Evolutionary conservation across 768 basidiomycete genomes (phyloP), one percentile per base, ranked within the genome.

Genomic region (Tulasnella sp.): DNA sequence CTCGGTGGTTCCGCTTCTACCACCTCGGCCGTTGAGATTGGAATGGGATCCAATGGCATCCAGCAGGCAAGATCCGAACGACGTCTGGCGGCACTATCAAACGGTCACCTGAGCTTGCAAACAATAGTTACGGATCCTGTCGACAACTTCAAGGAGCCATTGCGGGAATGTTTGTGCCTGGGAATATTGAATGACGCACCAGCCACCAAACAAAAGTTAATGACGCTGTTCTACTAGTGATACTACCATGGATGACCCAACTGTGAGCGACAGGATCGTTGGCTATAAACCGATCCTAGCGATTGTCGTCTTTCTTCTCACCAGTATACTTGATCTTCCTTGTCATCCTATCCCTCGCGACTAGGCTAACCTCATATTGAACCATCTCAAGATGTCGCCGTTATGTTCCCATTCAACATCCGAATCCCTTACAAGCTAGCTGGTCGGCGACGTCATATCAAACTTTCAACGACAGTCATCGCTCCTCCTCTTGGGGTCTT

Each of bases 401-500:
- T 75, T 27, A 70, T 73, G 42, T 71, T 68, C 56, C 73, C 74
- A 2, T 10, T 73, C 1, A 50, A 52, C 7, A 65, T 75, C 21
- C 70, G 70, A 1, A 58, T 72, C 26, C 70, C 70, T 13, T 26
- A 60, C n/a, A 52, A 62, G 29, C 9, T 68, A 7, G 63, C 32
- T 34, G 47, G 58, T 24, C 58, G 27, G 11, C 2, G 48, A n/a
- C 49, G 26, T 19, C 29, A 29, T 34, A 10, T 3, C 27, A 27
- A 51, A 52, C 44, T 64, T 10, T 68, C 70, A 38, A 71, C 64
- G 15, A 65, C 70, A 19, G 62, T 64, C 42, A 74, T 73, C 1
- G 73, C 72, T 0, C 77, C 77, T 11, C 66, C 75, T 10, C 66
- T 73, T n/a, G 74, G 72, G 0, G 74, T 74, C 0, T 62, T 76